phyloP scores from a whole-genome alignment of 345 rosid species.

The Populus alba region DNA sequence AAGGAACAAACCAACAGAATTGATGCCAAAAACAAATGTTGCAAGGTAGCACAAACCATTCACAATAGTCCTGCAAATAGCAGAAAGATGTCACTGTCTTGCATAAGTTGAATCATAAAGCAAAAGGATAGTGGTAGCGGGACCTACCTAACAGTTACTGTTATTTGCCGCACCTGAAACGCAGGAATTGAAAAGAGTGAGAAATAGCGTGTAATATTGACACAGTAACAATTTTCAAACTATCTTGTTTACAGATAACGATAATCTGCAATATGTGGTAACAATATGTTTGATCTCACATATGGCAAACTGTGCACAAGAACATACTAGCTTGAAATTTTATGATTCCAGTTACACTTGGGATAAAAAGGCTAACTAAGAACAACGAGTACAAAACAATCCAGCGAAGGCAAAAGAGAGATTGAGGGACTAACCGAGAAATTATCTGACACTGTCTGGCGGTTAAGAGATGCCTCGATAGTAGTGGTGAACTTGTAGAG shows the following conservation, averaged over 20 bases:
- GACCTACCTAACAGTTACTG: constrained; percentile 72
- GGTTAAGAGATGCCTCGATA: constrained; percentile 70
- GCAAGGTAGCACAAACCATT: constrained; percentile 93
- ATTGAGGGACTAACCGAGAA: constrained; percentile 51
- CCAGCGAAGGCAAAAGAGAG: background rate
- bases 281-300: background rate
- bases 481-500: constrained; percentile 85
- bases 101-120: constrained; percentile 9
- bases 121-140: background rate
- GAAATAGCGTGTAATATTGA: background rate
- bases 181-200: constrained; percentile 18
- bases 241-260: background rate
- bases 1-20: constrained; percentile 71
- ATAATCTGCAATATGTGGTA: background rate
- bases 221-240: background rate
- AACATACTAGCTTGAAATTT: background rate
- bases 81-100: constrained; percentile 1
- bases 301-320: background rate
- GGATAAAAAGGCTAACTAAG: background rate
- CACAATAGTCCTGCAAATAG: constrained; percentile 63
- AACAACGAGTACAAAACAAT: background rate
- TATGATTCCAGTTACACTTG: background rate
- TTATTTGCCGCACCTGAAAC: constrained; percentile 81
- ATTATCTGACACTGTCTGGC: constrained; percentile 68
- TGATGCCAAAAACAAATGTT: constrained; percentile 85